A percentile compares a stretch with the other conserved stretches of the same genome.
Evolutionary conservation across 2,329 filamentous ascomycete genomes (phyloP).

Genomic region (Scleromitrula shiraiana): DNA sequence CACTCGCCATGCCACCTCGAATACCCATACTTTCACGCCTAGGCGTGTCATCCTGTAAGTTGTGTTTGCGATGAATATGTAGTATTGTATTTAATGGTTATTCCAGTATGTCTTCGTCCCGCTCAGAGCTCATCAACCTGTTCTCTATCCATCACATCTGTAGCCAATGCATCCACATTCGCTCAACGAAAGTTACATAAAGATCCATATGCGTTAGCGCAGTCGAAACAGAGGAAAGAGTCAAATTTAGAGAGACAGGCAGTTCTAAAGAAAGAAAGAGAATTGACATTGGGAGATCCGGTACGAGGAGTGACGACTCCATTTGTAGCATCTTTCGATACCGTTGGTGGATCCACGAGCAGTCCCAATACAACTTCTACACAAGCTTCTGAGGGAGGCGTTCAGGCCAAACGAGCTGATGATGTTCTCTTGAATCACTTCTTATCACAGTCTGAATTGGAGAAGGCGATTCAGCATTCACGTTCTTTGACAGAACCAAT

Average conservation of each 20-base stretch:
- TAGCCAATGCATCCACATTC: slow-evolving; percentile 49
- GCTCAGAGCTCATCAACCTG: slow-evolving; percentile 38
- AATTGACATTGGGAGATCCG: slow-evolving; percentile 63
- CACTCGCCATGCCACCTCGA: slow-evolving; percentile 54
- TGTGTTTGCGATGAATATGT: not conserved
- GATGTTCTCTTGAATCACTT: slow-evolving; percentile 66
- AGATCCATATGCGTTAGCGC: slow-evolving; percentile 76
- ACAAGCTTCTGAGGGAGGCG: slow-evolving; percentile 37
- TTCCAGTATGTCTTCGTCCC: slow-evolving; percentile 52
- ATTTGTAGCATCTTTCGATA: slow-evolving; percentile 76
- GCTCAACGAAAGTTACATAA: slow-evolving; percentile 60
- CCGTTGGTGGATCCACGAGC: slow-evolving; percentile 33
- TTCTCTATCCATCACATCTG: slow-evolving; percentile 52
- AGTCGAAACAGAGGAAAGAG: slow-evolving; percentile 74
- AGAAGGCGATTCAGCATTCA: slow-evolving; percentile 58
- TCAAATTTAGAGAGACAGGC: slow-evolving; percentile 71
- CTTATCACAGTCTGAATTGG: slow-evolving; percentile 59
- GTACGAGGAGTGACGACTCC: slow-evolving; percentile 71
- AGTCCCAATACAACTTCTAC: slow-evolving; percentile 19
- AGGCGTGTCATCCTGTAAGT: slow-evolving; percentile 52
- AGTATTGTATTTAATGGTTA: slow-evolving; percentile 7
- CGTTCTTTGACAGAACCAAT: slow-evolving; percentile 56
- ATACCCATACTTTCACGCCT: slow-evolving; percentile 53
- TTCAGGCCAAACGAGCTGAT: slow-evolving; percentile 36
- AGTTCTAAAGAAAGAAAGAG: slow-evolving; percentile 57